A percentile compares a stretch with the other conserved stretches of the same genome.
phyloP scores from a whole-genome alignment of 1,284 basidiomycete species.

The Macrocystidia cucumis region DNA sequence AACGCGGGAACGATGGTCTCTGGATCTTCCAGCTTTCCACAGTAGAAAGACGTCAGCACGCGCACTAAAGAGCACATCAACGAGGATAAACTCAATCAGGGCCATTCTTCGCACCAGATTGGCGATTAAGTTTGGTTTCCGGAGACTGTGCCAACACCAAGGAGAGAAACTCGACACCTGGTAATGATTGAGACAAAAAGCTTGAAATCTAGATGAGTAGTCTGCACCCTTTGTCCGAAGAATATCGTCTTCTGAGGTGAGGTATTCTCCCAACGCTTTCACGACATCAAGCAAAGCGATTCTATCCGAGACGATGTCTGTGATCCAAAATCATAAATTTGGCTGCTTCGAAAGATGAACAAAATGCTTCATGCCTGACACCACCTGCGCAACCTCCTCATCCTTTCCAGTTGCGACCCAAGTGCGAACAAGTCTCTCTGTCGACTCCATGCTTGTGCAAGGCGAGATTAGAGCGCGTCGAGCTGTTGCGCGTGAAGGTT shows the following conservation, averaged over 20 bases:
- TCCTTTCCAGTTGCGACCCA: constrained; percentile 66
- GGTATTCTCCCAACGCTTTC: constrained; percentile 77
- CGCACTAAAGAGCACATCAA: constrained; percentile 42
- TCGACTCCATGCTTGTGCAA: constrained; percentile 20
- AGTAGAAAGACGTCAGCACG: constrained; percentile 80
- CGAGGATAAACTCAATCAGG: constrained; percentile 5
- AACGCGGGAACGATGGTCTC: constrained; percentile 77
- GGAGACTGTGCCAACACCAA: constrained; percentile 57
- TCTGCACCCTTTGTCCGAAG: constrained; percentile 67
- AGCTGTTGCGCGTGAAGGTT: not conserved
- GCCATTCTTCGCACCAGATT: constrained; percentile 58
- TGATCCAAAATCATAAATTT: constrained; percentile 10
- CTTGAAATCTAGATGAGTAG: constrained; percentile 1
- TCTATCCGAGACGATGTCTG: constrained; percentile 60
- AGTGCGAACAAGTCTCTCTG: constrained; percentile 51
- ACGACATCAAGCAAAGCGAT: constrained; percentile 78
- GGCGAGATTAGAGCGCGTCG: too few species aligned
- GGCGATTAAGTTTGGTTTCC: constrained; percentile 64
- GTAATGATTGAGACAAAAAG: constrained; percentile 7
- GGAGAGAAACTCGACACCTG: constrained; percentile 75
- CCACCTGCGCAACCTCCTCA: constrained; percentile 51
- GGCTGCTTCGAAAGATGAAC: constrained; percentile 7
- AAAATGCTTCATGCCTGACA: constrained; percentile 37
- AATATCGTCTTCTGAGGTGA: constrained; percentile 81
- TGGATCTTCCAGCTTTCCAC: constrained; percentile 80